Percentiles rank a stretch among this genome's conserved stretches.
phyloP scores from a whole-genome alignment of 495 filamentous ascomycete species.

The Sabuloglossum arenarium region DNA sequence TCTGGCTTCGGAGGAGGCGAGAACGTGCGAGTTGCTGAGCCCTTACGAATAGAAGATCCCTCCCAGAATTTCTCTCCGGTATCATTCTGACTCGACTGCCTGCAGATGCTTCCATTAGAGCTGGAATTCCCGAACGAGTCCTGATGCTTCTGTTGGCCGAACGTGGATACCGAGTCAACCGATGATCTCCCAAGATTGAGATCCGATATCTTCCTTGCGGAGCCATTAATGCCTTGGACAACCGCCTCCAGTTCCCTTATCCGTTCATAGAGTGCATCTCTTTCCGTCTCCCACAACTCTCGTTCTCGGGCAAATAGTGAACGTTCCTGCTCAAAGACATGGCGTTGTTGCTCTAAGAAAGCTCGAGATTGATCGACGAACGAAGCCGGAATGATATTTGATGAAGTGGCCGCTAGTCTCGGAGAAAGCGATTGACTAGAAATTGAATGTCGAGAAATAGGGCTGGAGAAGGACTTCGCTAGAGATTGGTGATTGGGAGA shows the following conservation, averaged over 20 bases:
- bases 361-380: slow-evolving; percentile 5
- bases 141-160: background rate
- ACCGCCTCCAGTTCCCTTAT: slow-evolving; percentile 1
- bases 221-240: background rate
- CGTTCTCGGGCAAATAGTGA: slow-evolving; percentile 2
- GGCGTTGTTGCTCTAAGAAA: slow-evolving; percentile 3
- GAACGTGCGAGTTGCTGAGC: slow-evolving; percentile 3
- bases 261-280: background rate
- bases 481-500: background rate
- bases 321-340: slow-evolving; percentile 4
- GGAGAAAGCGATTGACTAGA: background rate
- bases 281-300: slow-evolving; percentile 4
- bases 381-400: background rate
- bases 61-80: slow-evolving; percentile 5
- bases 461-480: background rate
- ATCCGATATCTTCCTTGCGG: background rate
- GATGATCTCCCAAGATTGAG: background rate
- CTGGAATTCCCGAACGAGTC: background rate
- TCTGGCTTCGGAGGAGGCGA: background rate
- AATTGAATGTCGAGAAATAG: background rate
- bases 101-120: background rate
- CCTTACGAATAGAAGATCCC: slow-evolving; percentile 1
- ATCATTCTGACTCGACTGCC: background rate
- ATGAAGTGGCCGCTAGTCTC: background rate
- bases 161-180: background rate